phyloP scores from a whole-genome alignment of 169 alveolate genomes.

The Theileria orientalis region DNA sequence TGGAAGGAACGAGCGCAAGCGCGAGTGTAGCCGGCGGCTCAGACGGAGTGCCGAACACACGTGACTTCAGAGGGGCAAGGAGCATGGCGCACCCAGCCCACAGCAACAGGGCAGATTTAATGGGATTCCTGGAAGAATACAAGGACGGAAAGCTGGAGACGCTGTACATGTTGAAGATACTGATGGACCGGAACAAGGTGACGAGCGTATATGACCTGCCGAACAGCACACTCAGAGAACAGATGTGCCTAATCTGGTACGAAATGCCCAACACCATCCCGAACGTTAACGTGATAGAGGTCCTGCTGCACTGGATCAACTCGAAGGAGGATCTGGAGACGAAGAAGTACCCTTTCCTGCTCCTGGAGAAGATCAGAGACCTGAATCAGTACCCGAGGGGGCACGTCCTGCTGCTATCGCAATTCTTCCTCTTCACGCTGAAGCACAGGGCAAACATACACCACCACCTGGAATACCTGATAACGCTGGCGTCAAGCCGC shows the following conservation, averaged over 20 bases:
- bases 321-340: constrained; percentile 37
- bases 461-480: constrained; percentile 27
- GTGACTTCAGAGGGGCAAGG: background rate
- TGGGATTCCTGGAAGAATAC: background rate
- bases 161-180: constrained; percentile 35
- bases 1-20: too few relatives aligned
- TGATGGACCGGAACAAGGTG: constrained; percentile 43
- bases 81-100: background rate
- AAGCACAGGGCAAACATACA: constrained; percentile 28
- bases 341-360: constrained; percentile 56
- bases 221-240: constrained; percentile 45
- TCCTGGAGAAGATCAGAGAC: constrained; percentile 33
- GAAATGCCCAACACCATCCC: constrained; percentile 62
- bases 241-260: constrained; percentile 61
- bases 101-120: background rate
- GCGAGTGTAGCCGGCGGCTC: background rate
- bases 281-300: constrained; percentile 22
- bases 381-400: constrained; percentile 37
- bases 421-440: constrained; percentile 34
- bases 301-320: constrained; percentile 60
- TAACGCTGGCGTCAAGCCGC: constrained; percentile 13
- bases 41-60: background rate
- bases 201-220: constrained; percentile 38
- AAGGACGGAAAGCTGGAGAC: constrained; percentile 51
- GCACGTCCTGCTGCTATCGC: constrained; percentile 22